These are phyloP conservation scores for Brasenia schreberi DNA, from an alignment of 164 flowering plant genomes.

Conservation along the genomic window DNA sequence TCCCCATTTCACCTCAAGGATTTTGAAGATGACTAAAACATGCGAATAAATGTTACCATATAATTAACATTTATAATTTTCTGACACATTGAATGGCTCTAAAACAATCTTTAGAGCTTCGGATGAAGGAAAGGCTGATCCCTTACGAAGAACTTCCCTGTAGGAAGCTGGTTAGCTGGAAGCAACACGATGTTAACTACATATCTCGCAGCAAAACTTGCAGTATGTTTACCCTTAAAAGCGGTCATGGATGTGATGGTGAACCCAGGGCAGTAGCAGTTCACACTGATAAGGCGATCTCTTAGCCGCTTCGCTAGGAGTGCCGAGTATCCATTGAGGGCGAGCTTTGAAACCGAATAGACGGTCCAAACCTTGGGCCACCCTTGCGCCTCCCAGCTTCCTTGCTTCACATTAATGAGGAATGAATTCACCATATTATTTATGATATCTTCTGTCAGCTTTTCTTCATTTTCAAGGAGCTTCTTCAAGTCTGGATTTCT, in stretches of 20 bases:
- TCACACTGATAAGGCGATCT: constrained; percentile 36
- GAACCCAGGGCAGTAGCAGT: constrained; percentile 84
- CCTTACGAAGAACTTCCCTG: constrained; percentile 45
- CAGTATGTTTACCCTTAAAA: constrained; percentile 48
- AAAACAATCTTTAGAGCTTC: constrained; percentile 13
- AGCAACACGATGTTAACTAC: constrained; percentile 35
- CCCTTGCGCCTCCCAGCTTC: constrained; percentile 54
- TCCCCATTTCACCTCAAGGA: no score
- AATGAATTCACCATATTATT: constrained; percentile 30
- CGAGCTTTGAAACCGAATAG: constrained; percentile 81
- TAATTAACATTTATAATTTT: no score
- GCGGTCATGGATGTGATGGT: constrained; percentile 79
- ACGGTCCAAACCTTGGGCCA: constrained; percentile 91
- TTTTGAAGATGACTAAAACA: no score
- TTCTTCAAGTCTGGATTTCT: constrained; percentile 29
- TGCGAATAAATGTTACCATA: no score
- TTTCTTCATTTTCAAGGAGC: constrained; percentile 41
- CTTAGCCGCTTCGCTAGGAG: constrained; percentile 34
- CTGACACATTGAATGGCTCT: no score
- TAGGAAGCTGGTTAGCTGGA: constrained; percentile 37
- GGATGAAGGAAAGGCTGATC: constrained; percentile 14
- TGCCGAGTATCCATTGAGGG: constrained; percentile 59
- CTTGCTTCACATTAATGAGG: constrained; percentile 39
- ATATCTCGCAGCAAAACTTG: constrained; percentile 40
- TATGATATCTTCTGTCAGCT: constrained; percentile 32